A percentile compares a stretch with the other conserved stretches of the same genome.
These are phyloP conservation scores for Beauveria caledonica DNA, from an alignment of 2,329 filamentous ascomycete genomes.

Conservation along the genomic window DNA sequence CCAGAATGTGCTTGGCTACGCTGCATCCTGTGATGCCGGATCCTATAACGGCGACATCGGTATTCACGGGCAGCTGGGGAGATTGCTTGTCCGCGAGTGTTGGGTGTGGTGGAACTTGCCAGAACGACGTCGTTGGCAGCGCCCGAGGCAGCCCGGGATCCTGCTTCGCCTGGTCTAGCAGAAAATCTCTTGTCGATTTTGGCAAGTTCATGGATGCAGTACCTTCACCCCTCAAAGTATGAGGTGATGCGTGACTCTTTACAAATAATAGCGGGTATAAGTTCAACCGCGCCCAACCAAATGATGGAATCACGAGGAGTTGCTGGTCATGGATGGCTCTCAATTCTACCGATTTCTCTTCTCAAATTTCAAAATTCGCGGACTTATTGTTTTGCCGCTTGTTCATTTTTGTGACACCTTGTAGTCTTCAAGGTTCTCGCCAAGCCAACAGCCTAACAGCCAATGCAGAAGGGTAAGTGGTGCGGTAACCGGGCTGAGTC, in stretches of 20 bases:
- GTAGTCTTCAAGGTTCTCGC: no score
- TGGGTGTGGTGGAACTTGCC: slow-evolving; percentile 21
- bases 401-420: no score
- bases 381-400: no score
- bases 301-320: no score
- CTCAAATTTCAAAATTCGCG: no score
- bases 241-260: neutral
- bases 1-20: slow-evolving; percentile 19
- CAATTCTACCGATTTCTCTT: no score
- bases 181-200: neutral
- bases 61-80: slow-evolving; percentile 11
- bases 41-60: slow-evolving; percentile 22
- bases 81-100: slow-evolving; percentile 18
- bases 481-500: no score
- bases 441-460: no score
- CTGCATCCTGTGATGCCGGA: slow-evolving; percentile 25
- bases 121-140: slow-evolving; percentile 19
- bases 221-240: neutral
- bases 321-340: no score
- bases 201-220: neutral
- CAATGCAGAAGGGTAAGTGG: no score
- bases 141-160: slow-evolving; percentile 19
- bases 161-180: neutral
- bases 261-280: neutral
- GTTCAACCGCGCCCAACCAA: neutral